Conservation (phyloP, 768 basidiomycete species). For the Coprinopsis sp. region DNA sequence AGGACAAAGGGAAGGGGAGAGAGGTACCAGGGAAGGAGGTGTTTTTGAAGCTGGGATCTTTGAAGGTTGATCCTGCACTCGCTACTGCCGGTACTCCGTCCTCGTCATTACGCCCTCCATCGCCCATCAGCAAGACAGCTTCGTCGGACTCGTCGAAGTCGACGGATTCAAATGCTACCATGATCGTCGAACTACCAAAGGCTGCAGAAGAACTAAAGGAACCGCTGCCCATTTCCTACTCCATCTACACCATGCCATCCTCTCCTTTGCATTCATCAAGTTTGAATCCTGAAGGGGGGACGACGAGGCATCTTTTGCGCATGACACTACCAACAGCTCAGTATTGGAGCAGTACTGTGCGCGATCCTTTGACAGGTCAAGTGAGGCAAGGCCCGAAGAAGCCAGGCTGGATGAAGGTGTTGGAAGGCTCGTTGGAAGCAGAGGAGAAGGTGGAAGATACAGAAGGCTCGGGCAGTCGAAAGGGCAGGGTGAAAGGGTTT, state of each 20-base stretch:
- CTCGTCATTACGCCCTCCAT: no score
- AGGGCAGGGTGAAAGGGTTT: conserved; percentile 17
- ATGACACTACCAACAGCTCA: conserved; percentile 80
- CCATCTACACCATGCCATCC: conserved; percentile 72
- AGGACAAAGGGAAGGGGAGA: conserved; percentile 8
- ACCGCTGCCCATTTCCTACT: conserved; percentile 51
- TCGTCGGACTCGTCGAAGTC: not conserved
- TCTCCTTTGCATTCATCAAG: conserved; percentile 78
- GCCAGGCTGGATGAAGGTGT: conserved; percentile 70
- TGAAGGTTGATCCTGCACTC: not conserved
- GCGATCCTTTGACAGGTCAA: conserved; percentile 79
- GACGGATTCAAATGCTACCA: conserved; percentile 2
- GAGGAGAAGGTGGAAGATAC: not conserved
- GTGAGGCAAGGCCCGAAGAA: conserved; percentile 52
- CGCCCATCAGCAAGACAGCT: not conserved
- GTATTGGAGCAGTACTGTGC: conserved; percentile 68
- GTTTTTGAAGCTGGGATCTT: not conserved
- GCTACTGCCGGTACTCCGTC: not conserved
- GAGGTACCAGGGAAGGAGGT: conserved; percentile 2
- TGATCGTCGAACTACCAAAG: conserved; percentile 8
- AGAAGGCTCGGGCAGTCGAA: conserved; percentile 2
- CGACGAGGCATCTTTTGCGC: conserved; percentile 73
- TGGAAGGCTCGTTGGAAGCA: conserved; percentile 35
- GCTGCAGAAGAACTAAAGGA: conserved; percentile 16
- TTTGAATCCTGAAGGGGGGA: conserved; percentile 38